Evolutionary conservation across 768 basidiomycete genomes (phyloP).

Genomic region (Clathrus columnatus): DNA sequence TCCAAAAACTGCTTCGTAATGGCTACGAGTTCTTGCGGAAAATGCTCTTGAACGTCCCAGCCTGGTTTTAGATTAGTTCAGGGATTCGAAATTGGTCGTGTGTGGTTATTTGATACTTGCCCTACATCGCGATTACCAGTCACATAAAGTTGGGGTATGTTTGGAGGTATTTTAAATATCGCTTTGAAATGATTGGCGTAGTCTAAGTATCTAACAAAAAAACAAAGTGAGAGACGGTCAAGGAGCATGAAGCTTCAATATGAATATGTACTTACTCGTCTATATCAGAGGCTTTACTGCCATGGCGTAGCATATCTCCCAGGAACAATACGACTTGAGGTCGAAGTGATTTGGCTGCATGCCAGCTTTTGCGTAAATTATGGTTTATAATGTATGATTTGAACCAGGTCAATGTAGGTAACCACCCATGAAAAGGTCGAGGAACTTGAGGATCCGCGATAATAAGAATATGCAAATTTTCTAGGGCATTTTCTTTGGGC

Average conservation of each 20-base stretch:
- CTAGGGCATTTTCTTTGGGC: constrained; percentile 35
- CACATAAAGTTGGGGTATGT: constrained; percentile 56
- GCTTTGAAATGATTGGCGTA: constrained; percentile 60
- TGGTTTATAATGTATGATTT: constrained; percentile 66
- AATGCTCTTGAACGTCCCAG: constrained; percentile 35
- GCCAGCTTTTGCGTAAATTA: constrained; percentile 82
- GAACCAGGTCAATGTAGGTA: constrained; percentile 44
- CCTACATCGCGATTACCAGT: constrained; percentile 92
- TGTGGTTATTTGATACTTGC: constrained; percentile 28
- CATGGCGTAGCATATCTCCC: constrained; percentile 91
- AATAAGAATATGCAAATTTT: constrained; percentile 51
- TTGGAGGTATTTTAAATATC: constrained; percentile 50
- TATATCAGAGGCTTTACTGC: constrained; percentile 53
- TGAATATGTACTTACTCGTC: constrained; percentile 48
- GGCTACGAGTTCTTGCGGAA: constrained; percentile 41
- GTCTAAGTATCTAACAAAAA: constrained; percentile 51
- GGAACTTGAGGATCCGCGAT: constrained; percentile 86
- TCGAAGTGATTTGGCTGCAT: constrained; percentile 43
- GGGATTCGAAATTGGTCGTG: constrained; percentile 19
- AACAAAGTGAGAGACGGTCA: background rate
- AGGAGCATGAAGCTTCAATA: background rate
- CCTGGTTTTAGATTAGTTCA: constrained; percentile 24
- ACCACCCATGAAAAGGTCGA: constrained; percentile 60
- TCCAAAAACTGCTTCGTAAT: constrained; percentile 74
- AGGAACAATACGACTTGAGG: constrained; percentile 76